These are phyloP conservation scores for Ustilago bromivora DNA, from an alignment of 1,284 basidiomycete species.

Conservation along the genomic window DNA sequence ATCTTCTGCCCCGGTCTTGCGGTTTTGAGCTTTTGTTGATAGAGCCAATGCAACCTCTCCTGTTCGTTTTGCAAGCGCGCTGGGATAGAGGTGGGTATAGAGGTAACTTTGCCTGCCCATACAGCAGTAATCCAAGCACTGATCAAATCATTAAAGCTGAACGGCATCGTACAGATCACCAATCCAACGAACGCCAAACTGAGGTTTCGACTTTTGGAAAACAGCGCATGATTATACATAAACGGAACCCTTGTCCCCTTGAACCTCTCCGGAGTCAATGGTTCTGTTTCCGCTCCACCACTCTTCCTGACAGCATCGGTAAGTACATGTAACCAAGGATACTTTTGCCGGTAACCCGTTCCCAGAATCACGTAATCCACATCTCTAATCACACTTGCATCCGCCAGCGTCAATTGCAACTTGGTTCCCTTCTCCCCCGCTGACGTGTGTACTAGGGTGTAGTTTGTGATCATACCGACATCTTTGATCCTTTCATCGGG, in stretches of 20 bases:
- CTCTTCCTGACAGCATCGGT: slow-evolving; percentile 20
- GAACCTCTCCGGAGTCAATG: slow-evolving; percentile 23
- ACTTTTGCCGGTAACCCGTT: slow-evolving; percentile 52
- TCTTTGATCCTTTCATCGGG: slow-evolving; percentile 58
- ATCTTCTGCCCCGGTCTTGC: background rate
- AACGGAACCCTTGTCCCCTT: slow-evolving; percentile 32
- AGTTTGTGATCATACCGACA: slow-evolving; percentile 48
- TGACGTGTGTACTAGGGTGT: slow-evolving; percentile 18
- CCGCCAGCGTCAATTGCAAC: slow-evolving; percentile 45
- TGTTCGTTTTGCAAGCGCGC: slow-evolving; percentile 24
- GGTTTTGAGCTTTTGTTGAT: background rate
- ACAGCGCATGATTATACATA: slow-evolving; percentile 49
- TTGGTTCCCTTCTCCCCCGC: slow-evolving; percentile 9
- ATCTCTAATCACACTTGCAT: slow-evolving; percentile 41
- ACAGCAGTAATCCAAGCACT: slow-evolving; percentile 45
- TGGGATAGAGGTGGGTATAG: slow-evolving; percentile 22
- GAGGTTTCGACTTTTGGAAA: slow-evolving; percentile 19
- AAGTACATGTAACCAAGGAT: slow-evolving; percentile 52
- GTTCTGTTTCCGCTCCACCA: slow-evolving; percentile 5
- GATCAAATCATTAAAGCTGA: slow-evolving; percentile 44
- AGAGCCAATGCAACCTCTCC: slow-evolving; percentile 30
- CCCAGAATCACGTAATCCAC: slow-evolving; percentile 57
- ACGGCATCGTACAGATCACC: slow-evolving; percentile 49
- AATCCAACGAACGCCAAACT: slow-evolving; percentile 53
- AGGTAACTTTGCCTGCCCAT: slow-evolving; percentile 43